Base-by-base conservation (phyloP, 164 flowering plant genomes). In the Chimonanthus praecox region DNA sequence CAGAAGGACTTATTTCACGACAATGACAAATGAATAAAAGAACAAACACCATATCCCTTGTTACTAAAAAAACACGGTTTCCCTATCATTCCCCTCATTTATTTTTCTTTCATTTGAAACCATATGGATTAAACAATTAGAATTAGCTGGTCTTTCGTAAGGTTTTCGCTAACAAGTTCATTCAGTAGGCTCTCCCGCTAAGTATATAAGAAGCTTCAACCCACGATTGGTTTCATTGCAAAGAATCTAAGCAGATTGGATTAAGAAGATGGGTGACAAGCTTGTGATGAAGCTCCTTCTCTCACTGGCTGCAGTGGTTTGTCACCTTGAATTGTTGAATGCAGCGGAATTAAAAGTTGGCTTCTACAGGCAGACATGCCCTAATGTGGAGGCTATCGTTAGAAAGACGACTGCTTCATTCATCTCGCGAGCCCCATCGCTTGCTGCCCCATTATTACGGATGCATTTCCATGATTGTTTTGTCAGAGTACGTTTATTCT, bases 401-500 rank as follows among this genome's bases (percentile, higher is more conserved):
- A 47, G 47, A 45, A 69, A 76, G 49, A 73, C 73, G 0, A 62
- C 71, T 0, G 44, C 63, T 4, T 21, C 71, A 0, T 51, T 16
- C 70, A 49, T 82, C 2, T 62, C 78, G 4, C 16, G 6, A 4
- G 83, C 76, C 2, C 87, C 85, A 8, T 16, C 73, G 0, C 76
- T 84, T 11, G 81, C 80, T 7, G 85, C 77, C 4, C 75, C 87
- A 7, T 49, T 84, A 47, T 16, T 86, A 49, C 76, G 88, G 47
- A 65, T 86, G 78, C 84, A 81, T 47, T 86, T 86, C 60, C 88
- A 86, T 63, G 88, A 86, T 18, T 86, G 88, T 60, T 86, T 86
- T n/a, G 84, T 84, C 6, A 74, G 84, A 78, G 88, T 85, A 82
- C 3, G 74, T 75, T 6, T 5, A 54, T 6, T 46, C 46, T 66